Evolutionary conservation across 768 basidiomycete genomes (phyloP).

Genomic region (Xerocomus brunneocitrinus): DNA sequence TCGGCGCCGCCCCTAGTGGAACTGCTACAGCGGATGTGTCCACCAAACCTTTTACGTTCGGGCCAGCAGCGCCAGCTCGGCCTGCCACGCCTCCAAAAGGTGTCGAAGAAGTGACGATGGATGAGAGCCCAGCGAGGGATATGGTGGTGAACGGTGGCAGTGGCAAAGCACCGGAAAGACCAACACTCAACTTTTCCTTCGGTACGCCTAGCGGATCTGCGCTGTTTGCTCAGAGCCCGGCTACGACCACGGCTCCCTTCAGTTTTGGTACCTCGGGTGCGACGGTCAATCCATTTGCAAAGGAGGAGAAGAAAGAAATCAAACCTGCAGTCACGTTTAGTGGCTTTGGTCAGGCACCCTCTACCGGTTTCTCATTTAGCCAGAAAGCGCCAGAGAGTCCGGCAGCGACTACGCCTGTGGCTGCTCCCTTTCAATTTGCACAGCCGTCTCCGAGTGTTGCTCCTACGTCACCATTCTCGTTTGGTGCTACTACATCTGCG

Average conservation of each 20-base stretch:
- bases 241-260: slow-evolving; percentile 31
- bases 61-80: slow-evolving; percentile 37
- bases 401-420: slow-evolving; percentile 32
- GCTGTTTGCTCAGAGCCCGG: slow-evolving; percentile 33
- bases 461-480: slow-evolving; percentile 41
- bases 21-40: slow-evolving; percentile 40
- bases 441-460: slow-evolving; percentile 35
- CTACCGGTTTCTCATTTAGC: slow-evolving; percentile 45
- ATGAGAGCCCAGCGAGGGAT: slow-evolving; percentile 74
- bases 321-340: slow-evolving; percentile 40
- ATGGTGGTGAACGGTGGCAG: slow-evolving; percentile 39
- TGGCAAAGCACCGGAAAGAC: slow-evolving; percentile 35
- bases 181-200: slow-evolving; percentile 49
- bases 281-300: slow-evolving; percentile 45
- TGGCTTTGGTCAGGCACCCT: slow-evolving; percentile 43
- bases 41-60: slow-evolving; percentile 54
- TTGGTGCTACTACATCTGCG: slow-evolving; percentile 37
- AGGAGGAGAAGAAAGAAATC: slow-evolving; percentile 44
- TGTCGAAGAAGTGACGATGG: slow-evolving; percentile 72
- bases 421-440: slow-evolving; percentile 48
- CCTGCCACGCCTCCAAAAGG: slow-evolving; percentile 64
- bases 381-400: slow-evolving; percentile 39
- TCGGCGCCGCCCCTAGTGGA: slow-evolving; percentile 38
- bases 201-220: slow-evolving; percentile 33
- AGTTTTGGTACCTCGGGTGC: slow-evolving; percentile 29